Conservation (phyloP, 805 yeast species). For the Saccharomycopsis schoenii region DNA sequence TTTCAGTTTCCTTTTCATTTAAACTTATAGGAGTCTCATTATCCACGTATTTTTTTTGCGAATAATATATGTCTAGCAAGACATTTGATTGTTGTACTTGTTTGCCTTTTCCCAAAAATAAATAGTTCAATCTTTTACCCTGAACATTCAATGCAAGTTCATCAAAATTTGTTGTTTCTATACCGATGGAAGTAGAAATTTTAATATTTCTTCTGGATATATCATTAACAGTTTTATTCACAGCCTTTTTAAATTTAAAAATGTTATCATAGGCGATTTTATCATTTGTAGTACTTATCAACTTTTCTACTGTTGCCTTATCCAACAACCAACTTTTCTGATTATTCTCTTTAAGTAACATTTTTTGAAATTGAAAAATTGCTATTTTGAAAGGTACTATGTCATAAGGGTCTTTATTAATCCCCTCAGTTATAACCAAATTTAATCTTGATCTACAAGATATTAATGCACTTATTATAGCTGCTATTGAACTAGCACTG, state of each 20-base stretch:
- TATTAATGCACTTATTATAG: constrained; percentile 66
- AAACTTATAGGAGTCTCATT: constrained; percentile 2
- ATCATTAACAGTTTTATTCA: constrained; percentile 68
- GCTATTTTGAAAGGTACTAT: constrained; percentile 57
- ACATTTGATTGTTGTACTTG: constrained; percentile 29
- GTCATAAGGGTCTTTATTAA: constrained; percentile 67
- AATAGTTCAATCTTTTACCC: constrained; percentile 26
- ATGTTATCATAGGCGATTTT: constrained; percentile 31
- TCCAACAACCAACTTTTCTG: constrained; percentile 16
- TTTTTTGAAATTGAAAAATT: constrained; percentile 59
- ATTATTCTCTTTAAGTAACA: background rate
- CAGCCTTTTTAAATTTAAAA: constrained; percentile 50
- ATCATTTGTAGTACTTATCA: constrained; percentile 39
- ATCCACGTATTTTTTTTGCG: constrained; percentile 12
- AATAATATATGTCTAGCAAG: constrained; percentile 31
- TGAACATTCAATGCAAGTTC: constrained; percentile 23
- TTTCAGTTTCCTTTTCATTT: background rate
- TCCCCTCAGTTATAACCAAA: constrained; percentile 27
- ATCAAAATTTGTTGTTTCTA: constrained; percentile 29
- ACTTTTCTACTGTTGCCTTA: constrained; percentile 21
- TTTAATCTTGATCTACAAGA: constrained; percentile 60
- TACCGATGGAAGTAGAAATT: constrained; percentile 23
- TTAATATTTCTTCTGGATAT: constrained; percentile 28
- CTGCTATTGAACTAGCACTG: constrained; percentile 63
- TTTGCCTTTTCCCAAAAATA: constrained; percentile 27